A percentile compares a stretch with the other conserved stretches of the same genome.
Evolutionary conservation across 2,329 filamentous ascomycete genomes (phyloP).

Genomic region (Calonectria pteridis): DNA sequence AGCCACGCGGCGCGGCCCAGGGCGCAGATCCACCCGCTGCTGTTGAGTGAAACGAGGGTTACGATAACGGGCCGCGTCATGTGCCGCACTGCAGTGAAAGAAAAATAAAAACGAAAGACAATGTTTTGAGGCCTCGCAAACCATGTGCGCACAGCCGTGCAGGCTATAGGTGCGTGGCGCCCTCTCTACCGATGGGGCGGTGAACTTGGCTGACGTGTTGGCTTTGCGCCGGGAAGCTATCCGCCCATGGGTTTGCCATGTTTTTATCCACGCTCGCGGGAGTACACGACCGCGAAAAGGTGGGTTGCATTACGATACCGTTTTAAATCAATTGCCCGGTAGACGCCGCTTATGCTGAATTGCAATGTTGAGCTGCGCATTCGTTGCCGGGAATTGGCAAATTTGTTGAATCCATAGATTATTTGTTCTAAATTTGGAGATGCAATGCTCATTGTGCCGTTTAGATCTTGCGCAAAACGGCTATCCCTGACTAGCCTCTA

Average conservation of each 20-base stretch:
- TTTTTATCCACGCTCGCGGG: neutral
- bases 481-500: neutral
- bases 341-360: neutral
- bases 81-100: neutral
- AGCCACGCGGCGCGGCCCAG: neutral
- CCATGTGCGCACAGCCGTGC: neutral
- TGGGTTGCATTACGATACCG: neutral
- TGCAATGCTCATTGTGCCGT: neutral
- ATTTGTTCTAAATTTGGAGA: neutral
- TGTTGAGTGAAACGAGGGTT: neutral
- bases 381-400: neutral
- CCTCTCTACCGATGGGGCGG: neutral
- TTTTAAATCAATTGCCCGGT: neutral
- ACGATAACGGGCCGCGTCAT: conserved; percentile 16
- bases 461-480: neutral
- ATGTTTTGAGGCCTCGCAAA: neutral
- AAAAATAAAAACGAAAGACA: neutral
- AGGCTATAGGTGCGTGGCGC: neutral
- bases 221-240: neutral
- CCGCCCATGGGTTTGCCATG: neutral
- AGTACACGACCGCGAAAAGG: neutral
- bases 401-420: neutral
- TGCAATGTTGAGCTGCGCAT: neutral
- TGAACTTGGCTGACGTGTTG: neutral
- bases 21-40: neutral